Base-by-base conservation (phyloP, 208 protist species). In the Porcisia hertigi region DNA sequence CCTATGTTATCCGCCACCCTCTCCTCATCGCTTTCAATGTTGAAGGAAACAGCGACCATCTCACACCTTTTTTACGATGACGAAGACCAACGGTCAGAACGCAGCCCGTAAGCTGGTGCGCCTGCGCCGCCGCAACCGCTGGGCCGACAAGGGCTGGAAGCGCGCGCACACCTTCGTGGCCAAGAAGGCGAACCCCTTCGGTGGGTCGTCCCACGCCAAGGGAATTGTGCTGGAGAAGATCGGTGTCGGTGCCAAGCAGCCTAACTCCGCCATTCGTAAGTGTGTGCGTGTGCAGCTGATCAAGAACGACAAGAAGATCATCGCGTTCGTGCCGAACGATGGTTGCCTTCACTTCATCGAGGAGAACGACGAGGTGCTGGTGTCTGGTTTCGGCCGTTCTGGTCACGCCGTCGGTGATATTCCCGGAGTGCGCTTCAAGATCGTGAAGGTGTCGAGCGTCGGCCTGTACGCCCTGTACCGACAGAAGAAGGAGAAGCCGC, bases 251-350 rank as follows among this genome's bases (percentile, higher is more conserved):
- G 97, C 99, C 67, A 99, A 99, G 91, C 99, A 99, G 98, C 99
- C 99, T 83, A 99, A 99, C 98, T 99, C 99, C 83, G 99, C 99
- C 73, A 99, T 99, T 86, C 99, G 99, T 96, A 99, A 99, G 94
- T 99, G 98, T 90, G 98, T 99, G 63, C 98, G 99, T 91, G 99
- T 99, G 73, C 74, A 99, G 95, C 97, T 99, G 59, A 99, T 99
- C 93, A 99, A 99, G 97, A 99, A 99, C 97, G 98, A 98, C 84
- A 99, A 99, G 97, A 99, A 99, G 87, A 99, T 99, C 88, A 98
- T 99, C 71, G 99, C 99, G 73, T 99, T 99, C 96, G 99, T 99
- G 60, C 99, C 99, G 76, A 90, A 95, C 67, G 99, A 99, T 90
- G 99, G 99, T 98, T 99, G 96, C 86, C 91, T 99, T 16, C 98